Percentiles rank a stretch among this genome's conserved stretches.
Evolutionary conservation across 116 monocot species (phyloP).

Genomic region (Zostera marina): DNA sequence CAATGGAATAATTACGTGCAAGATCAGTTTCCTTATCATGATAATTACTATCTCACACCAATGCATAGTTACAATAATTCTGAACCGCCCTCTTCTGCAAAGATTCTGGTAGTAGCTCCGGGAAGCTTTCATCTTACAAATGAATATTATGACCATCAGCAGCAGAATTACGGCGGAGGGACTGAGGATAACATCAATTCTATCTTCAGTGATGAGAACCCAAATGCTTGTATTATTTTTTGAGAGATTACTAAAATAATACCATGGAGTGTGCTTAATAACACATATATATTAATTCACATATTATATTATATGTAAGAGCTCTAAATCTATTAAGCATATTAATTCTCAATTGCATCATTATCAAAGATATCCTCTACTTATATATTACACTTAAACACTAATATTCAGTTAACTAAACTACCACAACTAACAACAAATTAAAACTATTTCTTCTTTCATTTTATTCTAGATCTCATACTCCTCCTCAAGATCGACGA

Average conservation of each 20-base stretch:
- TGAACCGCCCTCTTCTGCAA: constrained; percentile 6
- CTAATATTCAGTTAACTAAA: too few species aligned
- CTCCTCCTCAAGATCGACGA: too few species aligned
- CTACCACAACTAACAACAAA: too few species aligned
- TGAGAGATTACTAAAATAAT: neutral
- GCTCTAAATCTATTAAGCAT: too few species aligned
- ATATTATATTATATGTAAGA: too few species aligned
- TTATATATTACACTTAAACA: too few species aligned
- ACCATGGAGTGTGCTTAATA: too few species aligned
- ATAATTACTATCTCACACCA: constrained; percentile 6
- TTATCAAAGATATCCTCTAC: too few species aligned
- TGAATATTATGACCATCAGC: constrained; percentile 7
- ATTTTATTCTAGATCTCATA: too few species aligned
- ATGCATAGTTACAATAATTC: constrained; percentile 32
- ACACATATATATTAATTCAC: too few species aligned
- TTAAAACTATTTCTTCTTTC: too few species aligned
- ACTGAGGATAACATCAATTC: constrained; percentile 23
- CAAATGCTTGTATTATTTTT: constrained; percentile 52
- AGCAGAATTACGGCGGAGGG: neutral
- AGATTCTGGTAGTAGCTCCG: neutral
- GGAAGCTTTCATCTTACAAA: neutral
- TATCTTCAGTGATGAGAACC: constrained; percentile 82
- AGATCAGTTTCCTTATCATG: constrained; percentile 3
- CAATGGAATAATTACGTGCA: neutral
- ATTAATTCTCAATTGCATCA: too few species aligned